These are phyloP conservation scores for barrel medic (Medicago truncatula) DNA, from an alignment of 306 rosid genomes.

Conservation along the genomic window MtrunA17r5.0-ANR NC_053045.1:27345001-27345500, in stretches of 20 bases:
- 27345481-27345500: slow-evolving; percentile 22
- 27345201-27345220: not conserved
- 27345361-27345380: not conserved
- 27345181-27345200: slow-evolving; percentile 15
- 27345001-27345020: not conserved
- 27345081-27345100: no score
- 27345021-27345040: no score
- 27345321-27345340: not conserved
- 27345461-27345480: not conserved
- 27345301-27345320: not conserved
- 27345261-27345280: no score
- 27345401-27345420: slow-evolving; percentile 52
- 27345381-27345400: not conserved
- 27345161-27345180: slow-evolving; percentile 21
- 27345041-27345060: no score
- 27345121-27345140: no score
- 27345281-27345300: not conserved
- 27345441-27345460: not conserved
- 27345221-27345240: not conserved
- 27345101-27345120: no score
- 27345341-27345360: not conserved
- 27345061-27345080: no score
- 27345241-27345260: not conserved
- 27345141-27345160: slow-evolving; percentile 27
- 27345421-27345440: slow-evolving; percentile 36